These are phyloP conservation scores for Hansenula sp. DNA, from an alignment of 1,139 yeast species.

Conservation along the genomic window DNA sequence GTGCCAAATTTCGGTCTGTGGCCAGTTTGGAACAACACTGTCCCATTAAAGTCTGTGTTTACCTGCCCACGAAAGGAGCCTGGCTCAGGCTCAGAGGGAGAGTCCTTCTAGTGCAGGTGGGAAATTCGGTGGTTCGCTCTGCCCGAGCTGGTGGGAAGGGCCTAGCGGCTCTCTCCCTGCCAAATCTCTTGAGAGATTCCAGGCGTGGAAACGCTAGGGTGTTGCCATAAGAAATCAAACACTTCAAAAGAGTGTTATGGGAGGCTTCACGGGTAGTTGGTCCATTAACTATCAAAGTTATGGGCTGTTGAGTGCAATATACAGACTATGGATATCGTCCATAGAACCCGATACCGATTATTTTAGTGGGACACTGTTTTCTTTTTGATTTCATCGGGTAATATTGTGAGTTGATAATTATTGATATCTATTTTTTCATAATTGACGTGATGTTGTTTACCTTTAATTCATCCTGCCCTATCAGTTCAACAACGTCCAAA, in stretches of 20 bases:
- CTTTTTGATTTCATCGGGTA: conserved; percentile 1
- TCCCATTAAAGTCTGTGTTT: conserved; percentile 46
- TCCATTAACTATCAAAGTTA: conserved; percentile 26
- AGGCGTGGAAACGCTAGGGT: conserved; percentile 71
- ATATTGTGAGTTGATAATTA: too few relatives aligned
- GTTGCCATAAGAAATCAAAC: conserved; percentile 60
- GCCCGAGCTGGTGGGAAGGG: conserved; percentile 28
- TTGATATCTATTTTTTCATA: conserved; percentile 1
- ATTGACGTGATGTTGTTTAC: conserved; percentile 14
- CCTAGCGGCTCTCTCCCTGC: conserved; percentile 17
- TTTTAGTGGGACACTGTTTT: conserved; percentile 33
- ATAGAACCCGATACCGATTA: conserved; percentile 81
- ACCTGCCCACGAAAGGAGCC: conserved; percentile 55
- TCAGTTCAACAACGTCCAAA: conserved; percentile 16
- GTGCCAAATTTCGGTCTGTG: conserved; percentile 10
- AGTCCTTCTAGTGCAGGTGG: too few relatives aligned
- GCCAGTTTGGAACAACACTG: conserved; percentile 18
- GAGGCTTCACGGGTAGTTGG: conserved; percentile 78
- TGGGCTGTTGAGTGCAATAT: conserved; percentile 75
- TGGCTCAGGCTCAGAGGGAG: background rate
- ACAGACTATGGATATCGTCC: conserved; percentile 44
- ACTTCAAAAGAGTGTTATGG: conserved; percentile 37
- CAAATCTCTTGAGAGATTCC: conserved; percentile 64
- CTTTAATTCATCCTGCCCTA: background rate
- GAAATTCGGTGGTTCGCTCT: conserved; percentile 81